phyloP scores from a whole-genome alignment of 1,284 basidiomycete genomes.

The Marasmius tenuissimus region DNA sequence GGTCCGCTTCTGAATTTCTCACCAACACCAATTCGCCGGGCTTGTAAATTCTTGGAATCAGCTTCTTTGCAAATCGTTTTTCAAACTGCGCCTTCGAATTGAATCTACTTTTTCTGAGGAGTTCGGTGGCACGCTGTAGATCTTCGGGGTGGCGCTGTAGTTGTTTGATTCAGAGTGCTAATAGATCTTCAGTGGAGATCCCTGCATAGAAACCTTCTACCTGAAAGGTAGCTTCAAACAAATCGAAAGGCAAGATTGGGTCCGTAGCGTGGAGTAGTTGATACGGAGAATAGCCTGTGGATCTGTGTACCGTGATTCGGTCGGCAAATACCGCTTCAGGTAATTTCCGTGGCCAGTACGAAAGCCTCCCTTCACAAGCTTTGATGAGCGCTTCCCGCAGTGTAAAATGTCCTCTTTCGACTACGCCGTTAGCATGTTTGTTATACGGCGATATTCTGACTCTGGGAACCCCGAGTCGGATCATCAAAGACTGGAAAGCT shows the following conservation, averaged over 20 bases:
- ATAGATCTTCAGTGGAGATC: conserved; percentile 13
- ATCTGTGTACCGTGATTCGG: conserved; percentile 21
- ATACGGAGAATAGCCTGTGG: conserved; percentile 25
- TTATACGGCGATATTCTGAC: conserved; percentile 27
- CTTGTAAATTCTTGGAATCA: conserved; percentile 20
- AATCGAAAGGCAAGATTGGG: too few relatives aligned
- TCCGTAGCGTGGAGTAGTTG: too few relatives aligned
- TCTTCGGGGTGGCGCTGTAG: conserved; percentile 6
- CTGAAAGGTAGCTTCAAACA: too few relatives aligned
- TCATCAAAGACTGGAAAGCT: conserved; percentile 20
- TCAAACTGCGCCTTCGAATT: conserved; percentile 18
- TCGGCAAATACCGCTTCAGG: conserved; percentile 20
- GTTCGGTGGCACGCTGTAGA: conserved; percentile 4
- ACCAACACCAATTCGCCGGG: conserved; percentile 21
- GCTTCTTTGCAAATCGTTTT: conserved; percentile 16
- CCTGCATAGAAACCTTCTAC: too few relatives aligned
- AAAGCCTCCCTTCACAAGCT: conserved; percentile 8
- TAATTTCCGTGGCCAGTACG: conserved; percentile 7
- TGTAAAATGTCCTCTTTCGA: conserved; percentile 25
- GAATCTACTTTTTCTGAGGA: conserved; percentile 9
- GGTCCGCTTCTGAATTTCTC: conserved; percentile 20
- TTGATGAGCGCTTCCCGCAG: conserved; percentile 25
- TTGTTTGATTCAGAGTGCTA: conserved; percentile 13
- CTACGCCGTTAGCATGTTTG: conserved; percentile 24
- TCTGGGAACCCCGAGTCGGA: conserved; percentile 15